phyloP scores from a whole-genome alignment of 805 yeast species.

The Maudiozyma barnettii region DNA sequence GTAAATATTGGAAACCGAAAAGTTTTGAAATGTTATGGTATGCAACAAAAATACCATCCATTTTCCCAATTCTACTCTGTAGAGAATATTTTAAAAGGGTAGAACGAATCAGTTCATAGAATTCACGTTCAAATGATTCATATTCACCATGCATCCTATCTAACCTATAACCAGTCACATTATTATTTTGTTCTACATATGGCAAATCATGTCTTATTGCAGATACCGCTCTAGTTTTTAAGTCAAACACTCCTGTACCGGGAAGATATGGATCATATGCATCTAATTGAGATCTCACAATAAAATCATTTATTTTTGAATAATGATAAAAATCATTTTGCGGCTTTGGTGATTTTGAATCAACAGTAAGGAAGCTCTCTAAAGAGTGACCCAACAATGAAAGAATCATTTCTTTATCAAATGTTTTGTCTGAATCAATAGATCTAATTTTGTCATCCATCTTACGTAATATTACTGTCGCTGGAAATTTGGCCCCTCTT shows the following conservation, averaged over 20 bases:
- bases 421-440: conserved; percentile 59
- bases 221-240: conserved; percentile 85
- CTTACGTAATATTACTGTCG: conserved; percentile 47
- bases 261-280: conserved; percentile 70
- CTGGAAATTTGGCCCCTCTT: conserved; percentile 41
- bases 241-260: conserved; percentile 84
- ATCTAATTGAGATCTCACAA: conserved; percentile 87
- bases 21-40: conserved; percentile 73
- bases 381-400: conserved; percentile 70
- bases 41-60: conserved; percentile 94
- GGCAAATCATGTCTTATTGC: conserved; percentile 71
- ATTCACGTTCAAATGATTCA: conserved; percentile 80
- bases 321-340: conserved; percentile 53
- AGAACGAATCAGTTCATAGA: conserved; percentile 61
- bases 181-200: conserved; percentile 43
- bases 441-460: conserved; percentile 43
- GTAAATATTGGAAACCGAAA: conserved; percentile 86
- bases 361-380: conserved; percentile 49
- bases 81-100: conserved; percentile 75
- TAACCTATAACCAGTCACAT: conserved; percentile 60
- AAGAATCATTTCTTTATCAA: conserved; percentile 57
- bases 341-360: not conserved
- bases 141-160: conserved; percentile 48
- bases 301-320: conserved; percentile 54
- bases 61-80: conserved; percentile 89